Conservation (phyloP, 345 rosid species). For the Nasturtium officinale region DNA sequence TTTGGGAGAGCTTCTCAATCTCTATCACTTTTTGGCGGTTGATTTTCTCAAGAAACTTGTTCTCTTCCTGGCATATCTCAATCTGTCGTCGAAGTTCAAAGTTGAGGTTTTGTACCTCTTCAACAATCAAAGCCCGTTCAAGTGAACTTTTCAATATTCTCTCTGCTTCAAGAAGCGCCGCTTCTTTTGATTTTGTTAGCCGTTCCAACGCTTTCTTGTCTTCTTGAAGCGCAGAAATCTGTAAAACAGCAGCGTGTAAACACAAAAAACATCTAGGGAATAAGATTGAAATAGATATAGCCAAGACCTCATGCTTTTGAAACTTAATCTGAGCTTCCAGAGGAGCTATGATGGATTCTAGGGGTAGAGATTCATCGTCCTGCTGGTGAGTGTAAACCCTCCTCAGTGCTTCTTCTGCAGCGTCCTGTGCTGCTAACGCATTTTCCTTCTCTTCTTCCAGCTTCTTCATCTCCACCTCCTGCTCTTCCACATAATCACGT, state of each 20-base stretch:
- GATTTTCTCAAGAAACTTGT: conserved; percentile 83
- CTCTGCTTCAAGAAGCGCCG: conserved; percentile 90
- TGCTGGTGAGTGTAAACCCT: conserved; percentile 68
- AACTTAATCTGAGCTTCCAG: conserved; percentile 81
- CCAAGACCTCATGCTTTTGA: conserved; percentile 69
- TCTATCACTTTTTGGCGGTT: conserved; percentile 90
- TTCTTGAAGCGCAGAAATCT: conserved; percentile 74
- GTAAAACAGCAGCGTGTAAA: conserved; percentile 13
- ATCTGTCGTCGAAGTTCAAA: conserved; percentile 80
- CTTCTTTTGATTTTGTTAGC: conserved; percentile 79
- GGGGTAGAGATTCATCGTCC: conserved; percentile 65
- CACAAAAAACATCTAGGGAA: neutral
- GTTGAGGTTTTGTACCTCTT: conserved; percentile 94
- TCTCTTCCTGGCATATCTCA: conserved; percentile 95
- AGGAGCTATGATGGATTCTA: conserved; percentile 78
- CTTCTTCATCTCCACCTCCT: conserved; percentile 83
- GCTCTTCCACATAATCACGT: neutral
- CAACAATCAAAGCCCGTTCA: conserved; percentile 92
- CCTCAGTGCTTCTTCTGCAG: conserved; percentile 83
- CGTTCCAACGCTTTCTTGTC: conserved; percentile 93
- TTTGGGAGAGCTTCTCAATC: conserved; percentile 86
- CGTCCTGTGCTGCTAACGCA: conserved; percentile 85
- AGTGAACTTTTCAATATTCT: conserved; percentile 75
- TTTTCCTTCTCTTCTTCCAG: conserved; percentile 68
- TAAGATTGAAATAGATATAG: neutral